These are phyloP conservation scores for Oehlia diaphana DNA, from an alignment of 192 early-diverging fungal species.

Conservation along the genomic window DNA sequence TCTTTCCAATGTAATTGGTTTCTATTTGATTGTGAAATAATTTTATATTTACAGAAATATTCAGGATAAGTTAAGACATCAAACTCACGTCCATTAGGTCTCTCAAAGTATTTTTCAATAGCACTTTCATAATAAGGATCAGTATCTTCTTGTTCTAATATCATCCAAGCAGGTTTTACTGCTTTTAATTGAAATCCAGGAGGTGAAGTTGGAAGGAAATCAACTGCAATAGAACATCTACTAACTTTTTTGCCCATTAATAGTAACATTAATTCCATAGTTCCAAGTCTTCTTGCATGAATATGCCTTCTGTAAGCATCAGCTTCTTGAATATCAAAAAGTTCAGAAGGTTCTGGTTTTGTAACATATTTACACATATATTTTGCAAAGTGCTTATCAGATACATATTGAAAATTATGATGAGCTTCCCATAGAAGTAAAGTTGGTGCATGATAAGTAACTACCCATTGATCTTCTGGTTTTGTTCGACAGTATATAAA, in stretches of 20 bases:
- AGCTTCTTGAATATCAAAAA: neutral
- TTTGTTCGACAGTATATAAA: neutral
- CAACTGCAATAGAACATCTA: neutral
- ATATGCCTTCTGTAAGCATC: neutral
- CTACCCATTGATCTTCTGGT: neutral
- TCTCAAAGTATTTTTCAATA: neutral
- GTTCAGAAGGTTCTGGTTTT: neutral
- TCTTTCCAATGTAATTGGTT: neutral
- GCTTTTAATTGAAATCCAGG: too few relatives aligned
- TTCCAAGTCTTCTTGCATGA: neutral
- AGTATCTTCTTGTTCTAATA: neutral
- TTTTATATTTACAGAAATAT: neutral
- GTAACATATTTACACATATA: constrained; percentile 8
- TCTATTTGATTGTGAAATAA: neutral
- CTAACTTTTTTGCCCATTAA: neutral
- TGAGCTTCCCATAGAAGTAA: constrained; percentile 4
- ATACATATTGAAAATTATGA: constrained; percentile 10
- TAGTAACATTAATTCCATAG: neutral
- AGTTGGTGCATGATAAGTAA: neutral
- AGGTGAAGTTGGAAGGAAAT: neutral
- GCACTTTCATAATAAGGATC: neutral
- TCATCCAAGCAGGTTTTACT: neutral
- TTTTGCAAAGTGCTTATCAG: neutral
- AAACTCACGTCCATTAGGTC: neutral
- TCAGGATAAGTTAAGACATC: neutral